These are phyloP conservation scores for Gremmenia infestans DNA, from an alignment of 2,329 filamentous ascomycete species.

Conservation along the genomic window DNA sequence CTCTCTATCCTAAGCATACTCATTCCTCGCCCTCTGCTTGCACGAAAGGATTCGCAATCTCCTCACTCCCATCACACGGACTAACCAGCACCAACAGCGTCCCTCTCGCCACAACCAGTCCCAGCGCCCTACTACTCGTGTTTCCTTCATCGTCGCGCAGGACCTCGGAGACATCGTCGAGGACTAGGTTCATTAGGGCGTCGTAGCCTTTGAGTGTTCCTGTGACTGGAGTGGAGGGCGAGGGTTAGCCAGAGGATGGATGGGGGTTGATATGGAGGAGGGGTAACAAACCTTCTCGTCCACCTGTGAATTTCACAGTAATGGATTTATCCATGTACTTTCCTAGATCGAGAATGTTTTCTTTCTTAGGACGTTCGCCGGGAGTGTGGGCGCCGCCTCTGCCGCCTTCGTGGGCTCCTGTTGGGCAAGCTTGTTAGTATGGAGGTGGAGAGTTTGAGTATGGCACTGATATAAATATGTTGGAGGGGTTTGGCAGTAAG, in stretches of 20 bases:
- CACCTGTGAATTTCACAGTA: slow-evolving; percentile 93
- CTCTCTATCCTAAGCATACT: not conserved
- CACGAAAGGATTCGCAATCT: slow-evolving; percentile 90
- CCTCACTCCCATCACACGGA: slow-evolving; percentile 88
- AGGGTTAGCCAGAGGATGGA: not conserved
- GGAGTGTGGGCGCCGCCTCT: slow-evolving; percentile 37
- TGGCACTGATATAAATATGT: not conserved
- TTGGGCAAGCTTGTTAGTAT: not conserved
- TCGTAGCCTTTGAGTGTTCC: slow-evolving; percentile 94
- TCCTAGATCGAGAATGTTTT: slow-evolving; percentile 91
- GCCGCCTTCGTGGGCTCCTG: slow-evolving; percentile 36
- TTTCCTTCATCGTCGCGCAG: slow-evolving; percentile 96
- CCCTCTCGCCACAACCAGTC: slow-evolving; percentile 80
- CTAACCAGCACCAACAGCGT: slow-evolving; percentile 91
- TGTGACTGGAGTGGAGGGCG: slow-evolving; percentile 53
- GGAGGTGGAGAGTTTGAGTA: not conserved
- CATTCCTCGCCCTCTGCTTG: slow-evolving; percentile 56
- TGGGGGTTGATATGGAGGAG: not conserved
- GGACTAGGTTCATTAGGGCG: slow-evolving; percentile 93
- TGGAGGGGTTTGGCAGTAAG: not conserved
- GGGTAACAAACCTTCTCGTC: slow-evolving; percentile 67
- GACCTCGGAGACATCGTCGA: slow-evolving; percentile 89
- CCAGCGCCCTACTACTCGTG: slow-evolving; percentile 62
- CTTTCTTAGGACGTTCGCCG: slow-evolving; percentile 87
- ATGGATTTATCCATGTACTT: slow-evolving; percentile 98